Percentiles rank a stretch among this genome's conserved stretches.
Evolutionary conservation across 768 basidiomycete species (phyloP).

Genomic region (Lentinula aciculospora): DNA sequence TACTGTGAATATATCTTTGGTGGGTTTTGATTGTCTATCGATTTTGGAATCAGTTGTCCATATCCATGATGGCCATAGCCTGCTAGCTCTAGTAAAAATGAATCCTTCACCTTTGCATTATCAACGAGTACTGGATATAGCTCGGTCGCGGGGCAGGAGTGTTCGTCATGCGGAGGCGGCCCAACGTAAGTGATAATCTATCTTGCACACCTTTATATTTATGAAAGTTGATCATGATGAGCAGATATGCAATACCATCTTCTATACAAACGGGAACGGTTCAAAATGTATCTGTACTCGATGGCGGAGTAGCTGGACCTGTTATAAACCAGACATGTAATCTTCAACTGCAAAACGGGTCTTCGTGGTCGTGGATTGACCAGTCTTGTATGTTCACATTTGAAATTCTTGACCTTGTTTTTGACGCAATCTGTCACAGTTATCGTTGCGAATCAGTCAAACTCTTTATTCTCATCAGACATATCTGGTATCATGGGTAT

Average conservation of each 20-base stretch:
- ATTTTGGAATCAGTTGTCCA: background rate
- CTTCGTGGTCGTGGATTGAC: constrained; percentile 3
- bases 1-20: background rate
- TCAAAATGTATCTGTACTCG: background rate
- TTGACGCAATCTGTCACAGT: background rate
- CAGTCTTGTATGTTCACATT: background rate
- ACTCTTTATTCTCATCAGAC: background rate
- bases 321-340: background rate
- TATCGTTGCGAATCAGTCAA: constrained; percentile 1
- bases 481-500: constrained; percentile 1
- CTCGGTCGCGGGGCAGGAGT: background rate
- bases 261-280: background rate
- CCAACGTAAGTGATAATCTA: background rate
- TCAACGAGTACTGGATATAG: constrained; percentile 2
- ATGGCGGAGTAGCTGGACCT: background rate
- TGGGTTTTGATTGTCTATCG: background rate
- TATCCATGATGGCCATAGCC: background rate
- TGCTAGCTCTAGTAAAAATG: background rate
- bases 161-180: background rate
- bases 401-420: background rate
- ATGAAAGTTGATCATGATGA: background rate
- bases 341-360: background rate
- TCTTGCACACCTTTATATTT: background rate
- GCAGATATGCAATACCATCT: background rate
- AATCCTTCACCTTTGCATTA: background rate